A percentile compares a stretch with the other conserved stretches of the same genome.
Conservation (phyloP, 805 yeast genomes). For the Candida endomychidarum region DNA sequence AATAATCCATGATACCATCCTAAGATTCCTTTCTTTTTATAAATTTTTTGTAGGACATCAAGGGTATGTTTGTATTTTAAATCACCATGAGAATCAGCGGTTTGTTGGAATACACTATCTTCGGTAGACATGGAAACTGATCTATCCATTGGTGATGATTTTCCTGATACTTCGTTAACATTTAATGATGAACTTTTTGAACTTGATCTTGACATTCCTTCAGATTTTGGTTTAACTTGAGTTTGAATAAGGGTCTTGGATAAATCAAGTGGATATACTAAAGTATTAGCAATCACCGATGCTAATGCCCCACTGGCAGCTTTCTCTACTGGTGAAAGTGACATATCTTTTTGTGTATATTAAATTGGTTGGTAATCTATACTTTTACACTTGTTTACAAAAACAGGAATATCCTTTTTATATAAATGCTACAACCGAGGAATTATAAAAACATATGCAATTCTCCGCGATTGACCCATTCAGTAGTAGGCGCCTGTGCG, state of each 20-base stretch:
- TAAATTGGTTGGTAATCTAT: too few relatives aligned
- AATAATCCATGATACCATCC: conserved; percentile 76
- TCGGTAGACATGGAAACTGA: conserved; percentile 9
- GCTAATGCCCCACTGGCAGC: conserved; percentile 85
- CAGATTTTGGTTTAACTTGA: conserved; percentile 44
- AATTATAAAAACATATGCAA: conserved; percentile 6
- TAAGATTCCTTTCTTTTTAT: conserved; percentile 55
- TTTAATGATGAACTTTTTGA: neutral
- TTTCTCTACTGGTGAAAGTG: conserved; percentile 66
- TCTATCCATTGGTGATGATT: conserved; percentile 1
- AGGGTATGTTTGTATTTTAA: conserved; percentile 52
- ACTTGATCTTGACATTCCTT: conserved; percentile 11
- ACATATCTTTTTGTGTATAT: conserved; percentile 29
- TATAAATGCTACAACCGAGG: conserved; percentile 6
- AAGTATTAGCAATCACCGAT: conserved; percentile 73
- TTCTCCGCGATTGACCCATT: conserved; percentile 9
- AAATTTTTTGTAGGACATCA: conserved; percentile 63
- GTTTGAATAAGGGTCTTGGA: conserved; percentile 77
- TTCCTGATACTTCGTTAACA: neutral
- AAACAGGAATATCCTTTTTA: conserved; percentile 1
- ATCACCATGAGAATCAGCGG: conserved; percentile 18
- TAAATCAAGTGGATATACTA: conserved; percentile 79
- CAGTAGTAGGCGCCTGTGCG: too few relatives aligned
- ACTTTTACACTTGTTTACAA: too few relatives aligned
- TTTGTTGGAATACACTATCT: conserved; percentile 19